Base-by-base conservation (phyloP, 2,329 filamentous ascomycete species). In the Apiospora kogelbergensis region DNA sequence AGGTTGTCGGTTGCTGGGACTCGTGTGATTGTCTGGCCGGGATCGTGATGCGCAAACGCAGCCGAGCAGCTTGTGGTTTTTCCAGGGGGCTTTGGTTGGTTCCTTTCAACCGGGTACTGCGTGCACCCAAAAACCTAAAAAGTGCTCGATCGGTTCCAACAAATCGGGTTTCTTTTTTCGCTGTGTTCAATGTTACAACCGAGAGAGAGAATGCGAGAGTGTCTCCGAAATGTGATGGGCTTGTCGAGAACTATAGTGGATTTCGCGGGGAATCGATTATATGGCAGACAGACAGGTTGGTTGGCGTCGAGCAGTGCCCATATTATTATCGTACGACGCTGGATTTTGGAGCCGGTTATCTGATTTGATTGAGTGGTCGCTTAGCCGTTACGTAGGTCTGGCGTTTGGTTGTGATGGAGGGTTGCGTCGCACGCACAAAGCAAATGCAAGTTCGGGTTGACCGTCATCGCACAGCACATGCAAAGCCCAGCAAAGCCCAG, bases 251-350 rank as follows among this genome's bases (percentile, higher is more conserved):
- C 15, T 33, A 57, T 57, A 57, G 48, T 60, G 53, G 53, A 22
- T 60, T 60, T 60, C 53, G 53, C 53, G 53, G 53, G 48, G 53
- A 37, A 60, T 37, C 53, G 53, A 60, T 11, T 60, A 37, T 60
- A 37, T 37, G 53, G 45, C 40, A 42, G 40, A 40, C n/a, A n/a
- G 42, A 20, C 24, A 22, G 45, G 11, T 46, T 46, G 22, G 46
- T 53, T 53, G 46, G 46, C 11, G 13, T 24, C 22, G 46, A 57
- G 22, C 9, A 24, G 11, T 48, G 45, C 24, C 22, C 24, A 57
- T 24, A 30, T n/a, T 33, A 57, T 57, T 17, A 37, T 60, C 53
- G 53, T 60, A 60, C 53, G 53, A 60, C 53, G 20, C 30, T 24
- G 3, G 33, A 33, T 33, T 33, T 33, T n/a, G n/a, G n/a, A n/a